Evolutionary conservation across 768 basidiomycete species (phyloP).

Genomic region (Tylopilus vinaceipallidus): DNA sequence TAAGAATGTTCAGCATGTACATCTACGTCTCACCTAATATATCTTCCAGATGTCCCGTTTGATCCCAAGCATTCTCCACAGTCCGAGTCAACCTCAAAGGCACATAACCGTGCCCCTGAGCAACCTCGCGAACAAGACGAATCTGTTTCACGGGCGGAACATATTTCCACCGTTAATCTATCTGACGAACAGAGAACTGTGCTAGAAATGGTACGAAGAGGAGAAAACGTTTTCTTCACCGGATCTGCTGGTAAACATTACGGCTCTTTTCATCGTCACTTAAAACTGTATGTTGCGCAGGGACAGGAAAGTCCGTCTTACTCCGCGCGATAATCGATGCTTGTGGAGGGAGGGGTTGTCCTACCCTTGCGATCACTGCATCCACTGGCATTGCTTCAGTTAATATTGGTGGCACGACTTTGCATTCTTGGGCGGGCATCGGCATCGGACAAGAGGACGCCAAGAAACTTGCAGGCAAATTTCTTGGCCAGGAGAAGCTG

Average conservation of each 20-base stretch:
- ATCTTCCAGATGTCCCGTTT: conserved; percentile 5
- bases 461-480: conserved; percentile 52
- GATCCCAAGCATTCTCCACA: not conserved
- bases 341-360: conserved; percentile 36
- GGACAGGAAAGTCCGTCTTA: conserved; percentile 83
- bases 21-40: not conserved
- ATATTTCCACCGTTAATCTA: conserved; percentile 32
- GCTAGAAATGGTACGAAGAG: conserved; percentile 51
- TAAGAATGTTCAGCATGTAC: not conserved
- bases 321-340: conserved; percentile 68
- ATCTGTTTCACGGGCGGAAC: not conserved
- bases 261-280: not conserved
- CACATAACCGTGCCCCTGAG: not conserved
- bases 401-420: conserved; percentile 77
- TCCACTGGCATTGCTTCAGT: conserved; percentile 78
- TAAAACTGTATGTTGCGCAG: conserved; percentile 30
- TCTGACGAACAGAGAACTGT: conserved; percentile 54
- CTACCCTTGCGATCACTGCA: conserved; percentile 69
- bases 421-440: conserved; percentile 84
- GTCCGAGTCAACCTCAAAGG: not conserved
- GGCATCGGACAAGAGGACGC: conserved; percentile 64
- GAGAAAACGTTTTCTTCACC: conserved; percentile 79
- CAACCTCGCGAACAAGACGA: not conserved
- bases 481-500: conserved; percentile 41
- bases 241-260: conserved; percentile 64